phyloP scores from a whole-genome alignment of 768 basidiomycete species.

The Phallus indusiatus region DNA sequence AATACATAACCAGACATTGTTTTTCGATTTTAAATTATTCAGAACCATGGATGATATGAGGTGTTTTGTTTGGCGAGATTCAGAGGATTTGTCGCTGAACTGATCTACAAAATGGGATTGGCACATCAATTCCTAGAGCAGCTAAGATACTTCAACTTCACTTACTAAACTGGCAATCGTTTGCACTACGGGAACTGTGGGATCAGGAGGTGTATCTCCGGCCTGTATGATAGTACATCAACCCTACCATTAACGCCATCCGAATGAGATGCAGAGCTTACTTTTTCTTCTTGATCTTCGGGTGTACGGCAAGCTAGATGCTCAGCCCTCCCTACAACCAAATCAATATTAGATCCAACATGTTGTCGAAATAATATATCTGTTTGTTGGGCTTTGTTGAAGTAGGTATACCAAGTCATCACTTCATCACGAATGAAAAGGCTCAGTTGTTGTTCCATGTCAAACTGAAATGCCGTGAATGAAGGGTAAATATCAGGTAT shows the following conservation, averaged over 20 bases:
- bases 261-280: conserved; percentile 20
- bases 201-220: conserved; percentile 14
- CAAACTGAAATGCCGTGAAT: conserved; percentile 44
- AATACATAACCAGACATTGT: too few relatives aligned
- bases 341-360: conserved; percentile 49
- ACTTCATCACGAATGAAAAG: conserved; percentile 93
- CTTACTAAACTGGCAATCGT: conserved; percentile 59
- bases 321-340: conserved; percentile 72
- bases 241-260: neutral
- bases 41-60: conserved; percentile 82
- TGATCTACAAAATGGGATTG: conserved; percentile 30
- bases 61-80: conserved; percentile 83
- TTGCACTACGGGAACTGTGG: conserved; percentile 54
- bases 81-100: conserved; percentile 76
- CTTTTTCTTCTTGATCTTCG: conserved; percentile 72
- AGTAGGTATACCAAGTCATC: conserved; percentile 55
- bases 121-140: neutral
- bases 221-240: conserved; percentile 14
- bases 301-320: conserved; percentile 59
- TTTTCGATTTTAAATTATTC: too few relatives aligned
- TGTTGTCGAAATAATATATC: conserved; percentile 51
- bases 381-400: conserved; percentile 44
- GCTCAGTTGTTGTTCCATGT: conserved; percentile 85
- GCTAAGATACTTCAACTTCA: neutral
- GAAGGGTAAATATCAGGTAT: neutral